phyloP scores from a whole-genome alignment of 2,329 filamentous ascomycete genomes.

The Pestalotiopsis sp. region DNA sequence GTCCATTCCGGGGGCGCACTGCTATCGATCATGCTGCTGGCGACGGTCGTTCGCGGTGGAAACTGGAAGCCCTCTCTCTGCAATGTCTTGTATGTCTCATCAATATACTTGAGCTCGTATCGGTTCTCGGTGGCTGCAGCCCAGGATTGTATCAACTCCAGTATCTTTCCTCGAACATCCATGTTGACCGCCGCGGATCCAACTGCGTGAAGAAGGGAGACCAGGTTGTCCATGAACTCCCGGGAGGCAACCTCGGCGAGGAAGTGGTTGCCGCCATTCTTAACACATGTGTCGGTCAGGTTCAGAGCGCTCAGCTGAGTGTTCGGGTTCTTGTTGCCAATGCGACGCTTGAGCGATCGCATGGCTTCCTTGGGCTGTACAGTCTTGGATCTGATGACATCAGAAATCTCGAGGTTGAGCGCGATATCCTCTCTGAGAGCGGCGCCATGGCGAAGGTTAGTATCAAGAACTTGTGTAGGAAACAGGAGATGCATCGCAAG shows the following conservation, averaged over 20 bases:
- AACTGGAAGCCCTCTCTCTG: constrained; percentile 88
- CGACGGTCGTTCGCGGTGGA: constrained; percentile 81
- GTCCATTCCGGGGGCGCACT: constrained; percentile 97
- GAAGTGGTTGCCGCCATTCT: constrained; percentile 96
- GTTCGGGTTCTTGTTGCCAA: constrained; percentile 98
- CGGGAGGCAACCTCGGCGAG: constrained; percentile 92
- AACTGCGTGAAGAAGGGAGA: constrained; percentile 83
- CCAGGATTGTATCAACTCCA: constrained; percentile 94
- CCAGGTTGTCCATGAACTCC: constrained; percentile 97
- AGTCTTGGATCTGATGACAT: constrained; percentile 95
- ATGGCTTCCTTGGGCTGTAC: constrained; percentile 98
- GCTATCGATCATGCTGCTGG: constrained; percentile 98
- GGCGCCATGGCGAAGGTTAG: constrained; percentile 22
- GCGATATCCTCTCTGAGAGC: constrained; percentile 84
- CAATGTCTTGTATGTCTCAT: constrained; percentile 81
- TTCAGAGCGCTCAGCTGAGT: constrained; percentile 93
- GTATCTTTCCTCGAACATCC: constrained; percentile 86
- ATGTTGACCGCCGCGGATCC: constrained; percentile 75
- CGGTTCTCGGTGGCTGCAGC: constrained; percentile 85
- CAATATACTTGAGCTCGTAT: constrained; percentile 81
- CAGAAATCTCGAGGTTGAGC: constrained; percentile 96
- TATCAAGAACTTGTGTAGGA: too few relatives aligned
- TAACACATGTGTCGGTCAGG: constrained; percentile 96
- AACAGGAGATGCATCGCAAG: background rate
- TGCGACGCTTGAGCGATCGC: constrained; percentile 90